Evolutionary conservation across 176 grass and related monocot genomes (phyloP).

Genomic region (Juncus effusus): DNA sequence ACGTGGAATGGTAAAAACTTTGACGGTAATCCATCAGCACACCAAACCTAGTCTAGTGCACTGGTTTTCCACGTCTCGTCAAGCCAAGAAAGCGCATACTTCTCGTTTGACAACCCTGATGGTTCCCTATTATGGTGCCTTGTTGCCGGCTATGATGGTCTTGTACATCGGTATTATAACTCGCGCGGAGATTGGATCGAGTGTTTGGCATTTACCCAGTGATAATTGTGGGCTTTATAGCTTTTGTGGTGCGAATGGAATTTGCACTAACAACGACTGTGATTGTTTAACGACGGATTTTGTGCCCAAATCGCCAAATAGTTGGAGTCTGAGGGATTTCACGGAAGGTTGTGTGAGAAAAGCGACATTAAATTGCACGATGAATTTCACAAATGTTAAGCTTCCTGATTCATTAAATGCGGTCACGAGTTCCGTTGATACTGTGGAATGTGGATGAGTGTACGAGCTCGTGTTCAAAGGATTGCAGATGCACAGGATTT

Average conservation of each 20-base stretch:
- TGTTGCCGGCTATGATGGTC: slow-evolving; percentile 35
- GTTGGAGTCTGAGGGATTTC: slow-evolving; percentile 48
- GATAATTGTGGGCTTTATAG: slow-evolving; percentile 44
- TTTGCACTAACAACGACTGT: slow-evolving; percentile 39
- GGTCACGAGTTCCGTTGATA: neutral
- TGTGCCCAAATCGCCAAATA: neutral
- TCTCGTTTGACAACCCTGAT: slow-evolving; percentile 21
- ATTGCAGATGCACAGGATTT: slow-evolving; percentile 27
- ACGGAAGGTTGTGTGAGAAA: slow-evolving; percentile 30
- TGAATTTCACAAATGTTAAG: slow-evolving; percentile 32
- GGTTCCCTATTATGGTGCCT: slow-evolving; percentile 28
- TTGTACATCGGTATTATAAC: slow-evolving; percentile 35
- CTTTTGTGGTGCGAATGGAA: slow-evolving; percentile 41
- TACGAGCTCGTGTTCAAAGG: slow-evolving; percentile 4
- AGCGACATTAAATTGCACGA: neutral
- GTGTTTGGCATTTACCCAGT: slow-evolving; percentile 32
- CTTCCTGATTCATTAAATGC: slow-evolving; percentile 39
- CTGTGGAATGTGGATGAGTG: slow-evolving; percentile 17
- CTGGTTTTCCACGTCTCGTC: slow-evolving; percentile 32
- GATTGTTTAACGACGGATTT: slow-evolving; percentile 31
- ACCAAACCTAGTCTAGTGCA: slow-evolving; percentile 36
- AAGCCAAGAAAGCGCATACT: slow-evolving; percentile 28
- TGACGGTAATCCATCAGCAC: slow-evolving; percentile 46
- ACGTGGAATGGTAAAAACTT: slow-evolving; percentile 50
- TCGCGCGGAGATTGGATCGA: slow-evolving; percentile 8